Evolutionary conservation across 805 yeast genomes (phyloP), one percentile per base, ranked within the genome.

Genomic region (Naumovozyma castellii): DNA sequence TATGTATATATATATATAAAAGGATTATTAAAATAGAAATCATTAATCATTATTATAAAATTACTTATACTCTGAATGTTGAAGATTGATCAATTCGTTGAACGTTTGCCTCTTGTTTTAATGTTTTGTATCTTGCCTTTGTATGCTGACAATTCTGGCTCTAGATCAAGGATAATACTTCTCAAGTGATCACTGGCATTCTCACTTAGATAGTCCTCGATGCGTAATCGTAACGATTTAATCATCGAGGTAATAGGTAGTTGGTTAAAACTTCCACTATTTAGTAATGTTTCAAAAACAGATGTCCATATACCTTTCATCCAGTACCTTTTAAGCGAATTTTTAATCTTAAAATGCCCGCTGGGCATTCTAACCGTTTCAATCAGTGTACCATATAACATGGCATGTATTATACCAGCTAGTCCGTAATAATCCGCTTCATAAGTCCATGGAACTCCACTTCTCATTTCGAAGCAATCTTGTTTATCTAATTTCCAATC

Each of bases 371-470:
- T 52, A 1, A 54, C 56, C 0, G 74, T 66, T 36, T 72, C 73
- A 20, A 86, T 78, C 40, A 71, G 69, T 12, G 68, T 65, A 0
- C 94, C 94, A 65, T 78, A 86, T 14, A 87, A 63, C 69, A 87
- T 61, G 0, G 78, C 70, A 51, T 86, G 90, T 2, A 85, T 64
- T 0, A 83, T 73, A 27, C 77, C 72, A 0, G 95, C 96, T 15
- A 84, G 45, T 0, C 95, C 95, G 56, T 72, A 82, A 54, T 85
- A 85, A 61, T 87, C 97, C 3, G 80, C 78, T 54, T 87, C 86
- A 51, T 71, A 84, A 2, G 75, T 72, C 94, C 95, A 87, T 0
- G 81, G 72, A 37, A 66, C 52, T 3, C 71, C 65, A 3, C 70
- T 59, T 39, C 75, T 64, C 77, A 84, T 75, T 49, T 80, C 85